Percentiles rank a stretch among this genome's conserved stretches.
Evolutionary conservation across 31 red algal genomes (phyloP).

Genomic region (Endocladia muricata): DNA sequence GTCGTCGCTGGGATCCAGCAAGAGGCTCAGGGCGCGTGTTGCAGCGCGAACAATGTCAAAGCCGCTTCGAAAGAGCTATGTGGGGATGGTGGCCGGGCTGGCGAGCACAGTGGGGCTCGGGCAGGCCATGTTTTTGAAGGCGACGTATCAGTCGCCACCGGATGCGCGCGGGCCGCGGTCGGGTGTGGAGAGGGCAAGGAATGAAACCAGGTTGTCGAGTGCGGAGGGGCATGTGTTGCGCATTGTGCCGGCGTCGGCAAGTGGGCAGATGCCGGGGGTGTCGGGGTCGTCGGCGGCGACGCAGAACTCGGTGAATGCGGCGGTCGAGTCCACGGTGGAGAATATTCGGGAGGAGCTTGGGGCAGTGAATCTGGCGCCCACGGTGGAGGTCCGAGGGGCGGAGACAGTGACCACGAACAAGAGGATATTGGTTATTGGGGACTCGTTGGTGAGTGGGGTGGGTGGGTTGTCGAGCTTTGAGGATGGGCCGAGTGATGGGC

Average conservation of each 20-base stretch:
- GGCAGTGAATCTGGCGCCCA: not conserved
- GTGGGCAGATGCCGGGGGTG: not conserved
- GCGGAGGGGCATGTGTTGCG: conserved; percentile 51
- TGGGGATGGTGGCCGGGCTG: conserved; percentile 52
- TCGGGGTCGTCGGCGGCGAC: not conserved
- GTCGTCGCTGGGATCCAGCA: conserved; percentile 34
- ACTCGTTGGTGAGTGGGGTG: conserved; percentile 80
- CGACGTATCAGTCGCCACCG: conserved; percentile 65
- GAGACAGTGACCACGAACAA: conserved; percentile 7
- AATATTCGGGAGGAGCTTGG: conserved; percentile 18
- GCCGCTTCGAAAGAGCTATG: conserved; percentile 49
- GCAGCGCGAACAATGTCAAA: conserved; percentile 51
- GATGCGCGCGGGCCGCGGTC: conserved; percentile 59
- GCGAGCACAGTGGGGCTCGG: conserved; percentile 48
- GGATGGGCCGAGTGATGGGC: conserved; percentile 64
- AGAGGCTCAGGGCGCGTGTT: conserved; percentile 32
- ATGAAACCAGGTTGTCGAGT: conserved; percentile 33
- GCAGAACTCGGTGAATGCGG: conserved; percentile 6
- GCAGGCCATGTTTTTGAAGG: conserved; percentile 68
- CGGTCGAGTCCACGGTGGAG: conserved; percentile 26
- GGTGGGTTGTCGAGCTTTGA: conserved; percentile 75
- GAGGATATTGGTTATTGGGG: conserved; percentile 73
- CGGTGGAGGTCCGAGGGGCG: not conserved
- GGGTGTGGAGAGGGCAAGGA: conserved; percentile 43
- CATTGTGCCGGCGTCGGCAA: conserved; percentile 12